Evolutionary conservation across 2,329 filamentous ascomycete species (phyloP).

Genomic region (Kalaharituber pfeilii): DNA sequence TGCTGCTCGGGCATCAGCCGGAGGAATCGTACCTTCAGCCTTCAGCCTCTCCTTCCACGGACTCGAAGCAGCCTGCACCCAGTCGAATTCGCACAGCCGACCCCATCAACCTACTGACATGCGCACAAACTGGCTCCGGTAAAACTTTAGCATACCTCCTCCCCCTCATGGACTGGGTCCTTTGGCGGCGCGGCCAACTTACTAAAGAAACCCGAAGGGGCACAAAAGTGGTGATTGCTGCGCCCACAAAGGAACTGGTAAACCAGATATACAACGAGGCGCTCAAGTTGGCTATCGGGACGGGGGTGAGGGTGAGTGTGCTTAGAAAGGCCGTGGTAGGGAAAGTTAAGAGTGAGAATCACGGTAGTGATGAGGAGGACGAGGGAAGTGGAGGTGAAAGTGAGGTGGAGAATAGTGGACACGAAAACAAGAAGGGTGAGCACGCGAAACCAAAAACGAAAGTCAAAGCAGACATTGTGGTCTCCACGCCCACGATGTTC

Average conservation of each 20-base stretch:
- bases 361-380: slow-evolving; percentile 27
- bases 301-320: slow-evolving; percentile 58
- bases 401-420: slow-evolving; percentile 26
- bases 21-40: not conserved
- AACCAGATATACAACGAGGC: slow-evolving; percentile 73
- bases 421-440: slow-evolving; percentile 20
- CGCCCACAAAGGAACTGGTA: slow-evolving; percentile 61
- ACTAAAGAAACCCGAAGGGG: slow-evolving; percentile 35
- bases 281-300: slow-evolving; percentile 59
- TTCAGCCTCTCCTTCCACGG: not conserved
- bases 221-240: slow-evolving; percentile 52
- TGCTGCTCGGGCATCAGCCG: slow-evolving; percentile 34
- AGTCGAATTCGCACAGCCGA: slow-evolving; percentile 24
- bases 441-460: slow-evolving; percentile 25
- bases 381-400: slow-evolving; percentile 21
- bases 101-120: slow-evolving; percentile 57
- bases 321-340: slow-evolving; percentile 76
- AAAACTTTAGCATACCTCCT: slow-evolving; percentile 92
- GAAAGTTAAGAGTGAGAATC: slow-evolving; percentile 30
- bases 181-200: slow-evolving; percentile 31
- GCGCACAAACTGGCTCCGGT: slow-evolving; percentile 88
- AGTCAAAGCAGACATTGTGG: slow-evolving; percentile 60
- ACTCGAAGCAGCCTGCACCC: slow-evolving; percentile 31
- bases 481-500: slow-evolving; percentile 63
- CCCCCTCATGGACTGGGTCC: slow-evolving; percentile 62